Base-by-base conservation (phyloP, 306 rosid species). In the Lathyrus aphaca region DNA sequence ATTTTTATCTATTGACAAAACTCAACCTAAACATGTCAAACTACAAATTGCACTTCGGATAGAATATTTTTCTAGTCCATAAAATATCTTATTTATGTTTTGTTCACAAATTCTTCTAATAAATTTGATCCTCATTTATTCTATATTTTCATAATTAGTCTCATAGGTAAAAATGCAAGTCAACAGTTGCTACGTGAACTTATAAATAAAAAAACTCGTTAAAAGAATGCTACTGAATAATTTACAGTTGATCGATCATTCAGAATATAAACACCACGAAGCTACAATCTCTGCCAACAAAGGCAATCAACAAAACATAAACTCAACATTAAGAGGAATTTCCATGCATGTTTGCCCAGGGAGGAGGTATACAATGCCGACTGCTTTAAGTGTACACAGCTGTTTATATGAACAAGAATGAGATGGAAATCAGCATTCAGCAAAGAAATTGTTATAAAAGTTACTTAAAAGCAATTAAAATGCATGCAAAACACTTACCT, bases 241-340 rank as follows among this genome's bases (percentile, higher is more conserved):
- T 74, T 42, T 64, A 74, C 78, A 73, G 19, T 63, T 64, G 46
- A 39, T 51, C 43, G 46, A 63, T 51, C 54, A 48, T 50, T 27
- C 44, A 49, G 44, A 63, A 51, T 17, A 42, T 38, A 63, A 63
- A 61, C 77, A 73, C 63, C 55, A 38, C 32, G 16, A 64, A 51
- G 72, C 39, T 65, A 54, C 72, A 64, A 54, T 40, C 39, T 64
- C 66, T 12, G 66, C 48, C 66, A 51, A 42, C 51, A 63, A 16
- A 27, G 72, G 56, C 49, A 74, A 74, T 29, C 29, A 64, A 74
- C 64, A 64, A 43, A 64, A 53, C 25, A 51, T 39, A 53, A 42
- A 39, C 65, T 74, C 15, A 64, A 65, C 58, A 60, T 11, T 49
- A 42, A 64, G 46, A 54, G 48, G 65, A 65, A 57, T 55, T 51